These are phyloP conservation scores for Byssothecium circinans DNA, from an alignment of 2,329 filamentous ascomycete species.

Conservation along the genomic window DNA sequence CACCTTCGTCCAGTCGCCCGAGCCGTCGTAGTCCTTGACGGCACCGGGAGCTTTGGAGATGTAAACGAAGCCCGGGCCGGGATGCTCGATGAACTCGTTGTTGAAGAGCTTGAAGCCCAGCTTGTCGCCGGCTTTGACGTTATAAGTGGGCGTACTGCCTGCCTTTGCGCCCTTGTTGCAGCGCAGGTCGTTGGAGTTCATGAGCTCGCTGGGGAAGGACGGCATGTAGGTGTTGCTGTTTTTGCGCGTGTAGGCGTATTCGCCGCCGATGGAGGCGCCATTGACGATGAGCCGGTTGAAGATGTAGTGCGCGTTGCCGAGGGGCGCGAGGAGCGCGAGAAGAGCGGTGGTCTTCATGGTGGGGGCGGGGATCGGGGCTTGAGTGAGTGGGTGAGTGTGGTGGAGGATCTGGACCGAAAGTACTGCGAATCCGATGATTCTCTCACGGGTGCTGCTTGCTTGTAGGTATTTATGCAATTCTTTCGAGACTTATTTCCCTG, in stretches of 20 bases:
- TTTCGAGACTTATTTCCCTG: neutral
- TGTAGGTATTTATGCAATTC: neutral
- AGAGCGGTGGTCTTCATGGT: slow-evolving; percentile 36
- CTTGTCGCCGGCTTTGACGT: slow-evolving; percentile 50
- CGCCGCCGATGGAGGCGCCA: slow-evolving; percentile 31
- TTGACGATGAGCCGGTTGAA: slow-evolving; percentile 43
- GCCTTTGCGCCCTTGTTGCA: slow-evolving; percentile 41
- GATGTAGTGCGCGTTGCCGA: slow-evolving; percentile 38
- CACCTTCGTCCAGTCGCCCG: slow-evolving; percentile 49
- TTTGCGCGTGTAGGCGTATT: slow-evolving; percentile 40
- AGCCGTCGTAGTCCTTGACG: slow-evolving; percentile 68
- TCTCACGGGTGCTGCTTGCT: neutral
- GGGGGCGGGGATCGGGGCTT: too few relatives aligned
- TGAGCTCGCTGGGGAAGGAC: slow-evolving; percentile 30
- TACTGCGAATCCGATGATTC: neutral
- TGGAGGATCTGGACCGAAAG: neutral
- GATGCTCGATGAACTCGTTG: slow-evolving; percentile 51
- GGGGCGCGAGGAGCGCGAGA: slow-evolving; percentile 17
- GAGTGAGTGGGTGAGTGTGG: neutral
- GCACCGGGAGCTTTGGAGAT: slow-evolving; percentile 58
- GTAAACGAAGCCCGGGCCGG: slow-evolving; percentile 43
- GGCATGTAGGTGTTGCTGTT: slow-evolving; percentile 42
- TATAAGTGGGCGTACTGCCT: slow-evolving; percentile 40
- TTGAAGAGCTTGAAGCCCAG: slow-evolving; percentile 55
- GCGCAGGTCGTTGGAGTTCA: slow-evolving; percentile 38